These are phyloP conservation scores for Aristolochia contorta DNA, from an alignment of 164 flowering plant genomes.

Conservation along the genomic window DNA sequence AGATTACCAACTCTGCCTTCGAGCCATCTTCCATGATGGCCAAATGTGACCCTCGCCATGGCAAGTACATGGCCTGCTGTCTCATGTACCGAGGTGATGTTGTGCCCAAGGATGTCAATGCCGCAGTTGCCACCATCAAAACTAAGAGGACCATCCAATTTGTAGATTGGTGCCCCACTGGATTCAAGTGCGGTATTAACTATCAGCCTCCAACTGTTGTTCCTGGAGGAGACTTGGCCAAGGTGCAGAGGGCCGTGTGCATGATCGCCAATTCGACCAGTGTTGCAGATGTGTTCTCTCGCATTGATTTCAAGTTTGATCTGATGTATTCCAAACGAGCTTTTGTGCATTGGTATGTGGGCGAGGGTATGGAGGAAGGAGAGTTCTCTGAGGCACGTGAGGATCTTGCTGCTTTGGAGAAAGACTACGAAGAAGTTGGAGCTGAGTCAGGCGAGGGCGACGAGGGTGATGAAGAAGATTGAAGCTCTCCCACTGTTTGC, in stretches of 20 bases:
- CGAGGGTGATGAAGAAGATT: slow-evolving; percentile 22
- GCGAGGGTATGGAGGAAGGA: slow-evolving; percentile 51
- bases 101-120: slow-evolving; percentile 56
- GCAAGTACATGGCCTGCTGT: slow-evolving; percentile 58
- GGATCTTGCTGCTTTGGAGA: slow-evolving; percentile 32
- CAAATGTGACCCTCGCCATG: slow-evolving; percentile 51
- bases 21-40: slow-evolving; percentile 63
- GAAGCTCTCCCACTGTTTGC: background rate
- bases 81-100: slow-evolving; percentile 54
- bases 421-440: slow-evolving; percentile 44
- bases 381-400: slow-evolving; percentile 48
- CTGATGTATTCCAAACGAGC: slow-evolving; percentile 39
- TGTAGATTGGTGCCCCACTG: slow-evolving; percentile 60
- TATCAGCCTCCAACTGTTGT: slow-evolving; percentile 62
- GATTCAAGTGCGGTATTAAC: slow-evolving; percentile 55
- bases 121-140: slow-evolving; percentile 55
- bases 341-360: slow-evolving; percentile 45
- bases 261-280: slow-evolving; percentile 44
- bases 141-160: slow-evolving; percentile 58
- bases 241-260: slow-evolving; percentile 51
- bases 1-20: slow-evolving; percentile 51
- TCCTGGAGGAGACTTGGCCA: slow-evolving; percentile 54
- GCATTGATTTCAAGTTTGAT: slow-evolving; percentile 43
- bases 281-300: slow-evolving; percentile 43
- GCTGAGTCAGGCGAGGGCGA: slow-evolving; percentile 31